Evolutionary conservation across 148 eudicot genomes (phyloP), one percentile per base, ranked within the genome.

Genomic region (Vaccinium corymbosum): DNA sequence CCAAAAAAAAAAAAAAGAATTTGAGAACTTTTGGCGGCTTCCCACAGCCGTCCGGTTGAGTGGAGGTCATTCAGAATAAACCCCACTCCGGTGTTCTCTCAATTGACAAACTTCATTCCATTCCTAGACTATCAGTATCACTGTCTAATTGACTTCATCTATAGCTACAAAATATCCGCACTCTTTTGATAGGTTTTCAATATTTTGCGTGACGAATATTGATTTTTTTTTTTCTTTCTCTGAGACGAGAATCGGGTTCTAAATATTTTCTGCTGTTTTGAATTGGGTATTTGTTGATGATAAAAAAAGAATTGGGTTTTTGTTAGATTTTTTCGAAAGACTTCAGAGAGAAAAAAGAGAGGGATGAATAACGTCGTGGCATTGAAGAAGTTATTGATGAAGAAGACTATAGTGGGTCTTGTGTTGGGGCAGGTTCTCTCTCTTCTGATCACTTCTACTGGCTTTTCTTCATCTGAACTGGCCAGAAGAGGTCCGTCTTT

Each of bases 381-480:
- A 78, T 79, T 81, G 15, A 87, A 70, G 76, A 87, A 85, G 19
- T 70, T 91, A 10, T 87, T 76, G 84, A 87, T 81, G 61, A 92
- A 90, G 85, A 90, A 87, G 79, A 91, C 89, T 74, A 62, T 94
- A 80, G 76, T 89, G 53, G 90, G 90, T 53, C 88, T 92, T 79
- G 78, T 85, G n/a, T 81, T 94, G 89, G 97, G 95, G 1, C 94
- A 93, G 83, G 61, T 92, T 81, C 90, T 94, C 13, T 94, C 97
- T 49, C 90, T 94, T 81, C 78, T 94, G 3, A 90, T 92, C 84
- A 92, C 92, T 85, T 92, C 97, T n/a, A 92, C 97, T 59, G 92
- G 95, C 6, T 94, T 92, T 76, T 83, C 93, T 25, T 94, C 97
- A 8, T 91, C 97, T 52, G 94, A 92, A 79, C 94, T 92, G 70